These are phyloP conservation scores for Trypanosoma cruzi DNA, from an alignment of 208 protist genomes.

Conservation along the genomic window DNA sequence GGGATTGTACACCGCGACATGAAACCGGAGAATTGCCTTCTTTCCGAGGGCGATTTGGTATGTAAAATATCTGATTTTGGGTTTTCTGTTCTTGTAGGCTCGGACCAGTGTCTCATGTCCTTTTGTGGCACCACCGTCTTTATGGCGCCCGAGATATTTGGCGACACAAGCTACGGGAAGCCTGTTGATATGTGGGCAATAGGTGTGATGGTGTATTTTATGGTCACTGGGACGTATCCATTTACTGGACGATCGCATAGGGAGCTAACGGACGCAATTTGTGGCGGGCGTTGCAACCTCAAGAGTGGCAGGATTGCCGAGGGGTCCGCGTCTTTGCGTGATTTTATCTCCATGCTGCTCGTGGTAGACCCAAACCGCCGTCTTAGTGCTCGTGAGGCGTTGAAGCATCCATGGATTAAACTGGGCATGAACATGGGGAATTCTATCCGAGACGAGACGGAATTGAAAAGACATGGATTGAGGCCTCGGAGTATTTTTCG, in stretches of 20 bases:
- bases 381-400: conserved; percentile 79
- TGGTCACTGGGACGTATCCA: conserved; percentile 79
- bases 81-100: conserved; percentile 80
- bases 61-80: conserved; percentile 94
- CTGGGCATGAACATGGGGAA: conserved; percentile 33
- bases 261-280: conserved; percentile 49
- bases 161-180: conserved; percentile 83
- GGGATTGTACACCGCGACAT: conserved; percentile 92
- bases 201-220: conserved; percentile 88
- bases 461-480: conserved; percentile 4
- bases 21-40: conserved; percentile 92
- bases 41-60: conserved; percentile 62
- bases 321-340: conserved; percentile 41
- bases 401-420: conserved; percentile 89
- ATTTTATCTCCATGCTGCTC: conserved; percentile 86
- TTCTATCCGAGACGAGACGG: neutral
- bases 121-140: conserved; percentile 89
- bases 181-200: conserved; percentile 94
- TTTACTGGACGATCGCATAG: conserved; percentile 58
- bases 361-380: conserved; percentile 61
- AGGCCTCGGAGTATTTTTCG: conserved; percentile 42
- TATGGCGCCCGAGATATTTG: conserved; percentile 92
- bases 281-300: conserved; percentile 25
- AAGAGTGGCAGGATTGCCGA: conserved; percentile 34
- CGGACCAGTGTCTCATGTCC: conserved; percentile 77